These are phyloP conservation scores for Candida ortonii DNA, from an alignment of 805 yeast genomes.

Conservation along the genomic window DNA sequence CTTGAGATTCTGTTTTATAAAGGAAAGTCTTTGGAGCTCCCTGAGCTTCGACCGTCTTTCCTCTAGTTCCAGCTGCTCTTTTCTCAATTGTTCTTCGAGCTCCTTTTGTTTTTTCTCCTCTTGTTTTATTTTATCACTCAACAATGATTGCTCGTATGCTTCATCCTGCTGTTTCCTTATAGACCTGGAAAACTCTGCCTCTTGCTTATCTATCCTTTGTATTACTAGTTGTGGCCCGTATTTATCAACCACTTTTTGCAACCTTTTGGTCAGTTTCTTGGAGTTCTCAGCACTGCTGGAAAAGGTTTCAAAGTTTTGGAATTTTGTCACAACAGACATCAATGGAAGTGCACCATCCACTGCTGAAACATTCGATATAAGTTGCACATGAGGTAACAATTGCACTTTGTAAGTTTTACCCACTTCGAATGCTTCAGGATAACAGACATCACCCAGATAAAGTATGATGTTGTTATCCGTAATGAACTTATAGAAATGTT, in stretches of 20 bases:
- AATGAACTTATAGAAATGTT: constrained; percentile 38
- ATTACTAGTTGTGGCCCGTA: constrained; percentile 60
- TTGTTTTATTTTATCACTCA: constrained; percentile 54
- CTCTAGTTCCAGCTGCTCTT: constrained; percentile 16
- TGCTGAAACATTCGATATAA: constrained; percentile 55
- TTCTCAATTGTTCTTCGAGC: constrained; percentile 20
- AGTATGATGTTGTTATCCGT: constrained; percentile 46
- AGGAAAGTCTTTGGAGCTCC: constrained; percentile 21
- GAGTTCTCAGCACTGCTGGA: constrained; percentile 11
- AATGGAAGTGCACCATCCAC: constrained; percentile 46
- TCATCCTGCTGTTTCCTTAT: constrained; percentile 63
- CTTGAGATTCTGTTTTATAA: constrained; percentile 18
- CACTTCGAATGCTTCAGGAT: constrained; percentile 65
- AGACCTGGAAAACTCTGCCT: constrained; percentile 54
- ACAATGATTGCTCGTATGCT: constrained; percentile 61
- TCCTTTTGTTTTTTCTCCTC: constrained; percentile 36
- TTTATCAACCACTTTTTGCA: constrained; percentile 44
- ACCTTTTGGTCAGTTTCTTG: constrained; percentile 35
- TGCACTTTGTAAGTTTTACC: constrained; percentile 53
- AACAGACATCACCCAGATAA: constrained; percentile 62
- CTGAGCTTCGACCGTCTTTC: constrained; percentile 16
- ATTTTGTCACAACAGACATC: constrained; percentile 47
- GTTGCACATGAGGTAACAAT: constrained; percentile 52
- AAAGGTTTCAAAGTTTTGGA: constrained; percentile 32
- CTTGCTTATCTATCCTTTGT: constrained; percentile 60